These are phyloP conservation scores for Colletotrichum incanum DNA, from an alignment of 2,329 filamentous ascomycete genomes.

Conservation along the genomic window DNA sequence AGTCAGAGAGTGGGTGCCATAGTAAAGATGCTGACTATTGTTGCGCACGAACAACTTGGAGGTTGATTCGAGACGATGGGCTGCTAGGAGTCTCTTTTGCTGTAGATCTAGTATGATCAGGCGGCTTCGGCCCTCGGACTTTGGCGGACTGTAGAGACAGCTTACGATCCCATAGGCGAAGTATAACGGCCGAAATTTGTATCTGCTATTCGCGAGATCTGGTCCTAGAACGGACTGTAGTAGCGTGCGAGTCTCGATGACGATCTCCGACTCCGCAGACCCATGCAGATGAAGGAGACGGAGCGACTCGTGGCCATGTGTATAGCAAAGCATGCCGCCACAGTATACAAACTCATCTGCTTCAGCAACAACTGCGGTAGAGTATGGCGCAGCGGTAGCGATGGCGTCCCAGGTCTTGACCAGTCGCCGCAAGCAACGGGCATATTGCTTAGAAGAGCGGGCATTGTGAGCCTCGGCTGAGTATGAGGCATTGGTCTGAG, in stretches of 20 bases:
- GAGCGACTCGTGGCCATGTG: constrained; percentile 62
- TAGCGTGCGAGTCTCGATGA: constrained; percentile 59
- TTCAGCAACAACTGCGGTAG: constrained; percentile 71
- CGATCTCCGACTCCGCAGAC: constrained; percentile 65
- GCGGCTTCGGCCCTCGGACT: constrained; percentile 58
- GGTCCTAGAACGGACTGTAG: constrained; percentile 8
- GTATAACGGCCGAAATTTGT: constrained; percentile 69
- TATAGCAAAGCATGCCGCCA: constrained; percentile 77
- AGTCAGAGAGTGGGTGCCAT: constrained; percentile 73
- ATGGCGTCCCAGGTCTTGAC: constrained; percentile 75
- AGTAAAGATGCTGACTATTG: constrained; percentile 73
- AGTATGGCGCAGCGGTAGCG: constrained; percentile 74
- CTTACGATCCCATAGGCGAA: constrained; percentile 71
- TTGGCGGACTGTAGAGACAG: constrained; percentile 67
- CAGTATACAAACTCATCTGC: constrained; percentile 75
- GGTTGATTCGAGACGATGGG: constrained; percentile 59
- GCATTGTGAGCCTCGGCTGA: constrained; percentile 47
- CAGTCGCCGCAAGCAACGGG: constrained; percentile 70
- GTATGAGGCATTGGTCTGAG: constrained; percentile 45
- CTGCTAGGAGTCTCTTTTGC: constrained; percentile 57
- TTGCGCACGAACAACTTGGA: constrained; percentile 79
- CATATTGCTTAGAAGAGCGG: constrained; percentile 55
- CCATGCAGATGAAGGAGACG: constrained; percentile 72
- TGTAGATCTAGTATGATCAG: constrained; percentile 67
- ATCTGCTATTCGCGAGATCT: constrained; percentile 51